A percentile compares a stretch with the other conserved stretches of the same genome.
Conservation (phyloP, 768 basidiomycete genomes). For the Suillus americanus region DNA sequence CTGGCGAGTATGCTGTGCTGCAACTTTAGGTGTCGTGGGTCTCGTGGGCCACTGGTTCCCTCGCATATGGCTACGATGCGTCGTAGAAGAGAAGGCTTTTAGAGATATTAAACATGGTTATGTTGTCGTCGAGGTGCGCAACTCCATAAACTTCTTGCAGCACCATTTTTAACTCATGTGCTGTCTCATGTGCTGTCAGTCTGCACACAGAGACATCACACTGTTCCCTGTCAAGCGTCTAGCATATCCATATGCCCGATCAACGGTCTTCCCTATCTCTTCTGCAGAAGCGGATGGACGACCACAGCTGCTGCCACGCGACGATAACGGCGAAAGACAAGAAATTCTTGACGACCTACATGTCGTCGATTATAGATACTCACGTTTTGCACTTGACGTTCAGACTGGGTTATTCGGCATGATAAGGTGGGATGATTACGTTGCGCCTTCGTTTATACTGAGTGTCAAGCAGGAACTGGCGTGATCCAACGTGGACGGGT, state of each 20-base stretch:
- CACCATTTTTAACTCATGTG: not conserved
- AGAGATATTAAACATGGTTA: conserved; percentile 67
- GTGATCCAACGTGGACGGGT: conserved; percentile 73
- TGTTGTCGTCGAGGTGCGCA: conserved; percentile 85
- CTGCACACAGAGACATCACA: conserved; percentile 78
- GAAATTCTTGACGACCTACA: conserved; percentile 52
- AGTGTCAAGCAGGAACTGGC: conserved; percentile 71
- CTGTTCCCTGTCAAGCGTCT: conserved; percentile 70
- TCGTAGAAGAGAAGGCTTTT: conserved; percentile 82
- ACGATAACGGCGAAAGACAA: conserved; percentile 31
- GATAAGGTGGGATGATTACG: conserved; percentile 56
- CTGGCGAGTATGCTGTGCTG: conserved; percentile 71
- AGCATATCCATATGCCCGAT: conserved; percentile 73
- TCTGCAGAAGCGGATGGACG: conserved; percentile 30
- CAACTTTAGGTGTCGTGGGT: conserved; percentile 70
- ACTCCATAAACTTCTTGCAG: conserved; percentile 2
- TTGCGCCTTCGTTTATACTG: conserved; percentile 2
- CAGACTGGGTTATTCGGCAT: conserved; percentile 79
- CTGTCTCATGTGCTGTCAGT: conserved; percentile 43
- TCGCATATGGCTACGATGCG: conserved; percentile 85
- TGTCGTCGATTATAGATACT: conserved; percentile 89
- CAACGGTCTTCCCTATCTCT: conserved; percentile 69
- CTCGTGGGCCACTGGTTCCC: conserved; percentile 95
- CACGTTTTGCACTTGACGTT: conserved; percentile 85
- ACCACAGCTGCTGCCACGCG: conserved; percentile 23